Conservation (phyloP, 2,329 filamentous ascomycete species). For the Pseudogymnoascus sp. region DNA sequence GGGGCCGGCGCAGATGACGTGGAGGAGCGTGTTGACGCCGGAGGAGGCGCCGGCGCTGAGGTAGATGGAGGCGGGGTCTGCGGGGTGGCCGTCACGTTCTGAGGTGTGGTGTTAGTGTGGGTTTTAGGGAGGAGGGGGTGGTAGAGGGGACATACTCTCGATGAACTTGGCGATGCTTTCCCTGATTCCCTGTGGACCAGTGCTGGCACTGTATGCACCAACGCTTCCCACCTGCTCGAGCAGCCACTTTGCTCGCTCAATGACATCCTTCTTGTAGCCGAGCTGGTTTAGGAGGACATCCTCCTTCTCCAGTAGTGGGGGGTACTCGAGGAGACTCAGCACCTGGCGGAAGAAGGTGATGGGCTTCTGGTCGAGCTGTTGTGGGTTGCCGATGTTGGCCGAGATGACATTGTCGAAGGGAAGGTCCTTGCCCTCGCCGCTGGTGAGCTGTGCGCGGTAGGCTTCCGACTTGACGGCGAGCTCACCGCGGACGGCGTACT, state of each 20-base stretch:
- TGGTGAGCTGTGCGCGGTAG: constrained; percentile 66
- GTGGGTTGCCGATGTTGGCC: constrained; percentile 97
- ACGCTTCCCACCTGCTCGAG: constrained; percentile 81
- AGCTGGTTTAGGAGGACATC: constrained; percentile 66
- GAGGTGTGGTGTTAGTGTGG: constrained; percentile 10
- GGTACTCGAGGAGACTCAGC: constrained; percentile 86
- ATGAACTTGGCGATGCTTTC: constrained; percentile 90
- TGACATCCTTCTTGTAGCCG: constrained; percentile 83
- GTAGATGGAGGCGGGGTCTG: constrained; percentile 75
- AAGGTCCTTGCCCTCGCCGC: constrained; percentile 47
- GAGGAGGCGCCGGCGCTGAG: constrained; percentile 86
- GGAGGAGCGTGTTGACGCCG: constrained; percentile 87
- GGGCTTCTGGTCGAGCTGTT: constrained; percentile 97
- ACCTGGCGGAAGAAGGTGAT: constrained; percentile 99
- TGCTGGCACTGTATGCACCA: constrained; percentile 92
- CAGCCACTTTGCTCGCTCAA: constrained; percentile 73
- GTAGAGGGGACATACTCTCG: constrained; percentile 52
- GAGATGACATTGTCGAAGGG: constrained; percentile 90
- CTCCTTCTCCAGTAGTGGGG: constrained; percentile 70
- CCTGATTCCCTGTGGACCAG: constrained; percentile 77
- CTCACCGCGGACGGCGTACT: constrained; percentile 96
- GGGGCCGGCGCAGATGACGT: constrained; percentile 73
- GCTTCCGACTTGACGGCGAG: constrained; percentile 88
- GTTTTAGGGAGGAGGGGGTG: not conserved
- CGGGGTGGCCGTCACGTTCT: constrained; percentile 81